phyloP scores from a whole-genome alignment of 1,139 yeast species.

The Suhomyces coccinellae region DNA sequence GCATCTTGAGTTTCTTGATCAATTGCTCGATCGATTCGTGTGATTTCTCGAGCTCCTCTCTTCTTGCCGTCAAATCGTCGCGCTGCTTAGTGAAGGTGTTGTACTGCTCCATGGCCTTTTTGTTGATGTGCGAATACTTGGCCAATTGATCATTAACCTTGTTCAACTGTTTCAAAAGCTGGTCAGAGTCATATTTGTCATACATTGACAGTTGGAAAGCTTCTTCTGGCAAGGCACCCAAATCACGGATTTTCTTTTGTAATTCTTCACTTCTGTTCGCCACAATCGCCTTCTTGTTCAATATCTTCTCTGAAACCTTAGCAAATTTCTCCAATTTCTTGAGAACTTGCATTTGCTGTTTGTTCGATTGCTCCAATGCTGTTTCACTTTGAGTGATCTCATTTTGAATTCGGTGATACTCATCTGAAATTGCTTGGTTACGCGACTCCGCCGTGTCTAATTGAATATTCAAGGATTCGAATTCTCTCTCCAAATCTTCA shows the following conservation, averaged over 20 bases:
- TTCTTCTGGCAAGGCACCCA: conserved; percentile 88
- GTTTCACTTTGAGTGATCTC: conserved; percentile 43
- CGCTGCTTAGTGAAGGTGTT: conserved; percentile 72
- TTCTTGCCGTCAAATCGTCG: conserved; percentile 62
- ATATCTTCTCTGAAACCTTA: conserved; percentile 62
- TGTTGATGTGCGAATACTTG: conserved; percentile 77
- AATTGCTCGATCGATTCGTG: conserved; percentile 71
- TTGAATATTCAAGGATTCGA: conserved; percentile 24
- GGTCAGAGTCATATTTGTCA: conserved; percentile 51
- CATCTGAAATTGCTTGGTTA: conserved; percentile 18
- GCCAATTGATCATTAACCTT: conserved; percentile 58
- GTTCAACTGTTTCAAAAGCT: conserved; percentile 56
- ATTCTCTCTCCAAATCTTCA: conserved; percentile 34
- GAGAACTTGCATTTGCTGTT: conserved; percentile 55
- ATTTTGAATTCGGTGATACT: conserved; percentile 26
- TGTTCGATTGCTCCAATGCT: conserved; percentile 51
- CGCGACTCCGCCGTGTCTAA: conserved; percentile 26
- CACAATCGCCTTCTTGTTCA: conserved; percentile 65
- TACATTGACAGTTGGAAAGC: conserved; percentile 53
- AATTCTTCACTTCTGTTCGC: conserved; percentile 68
- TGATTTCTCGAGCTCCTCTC: conserved; percentile 69
- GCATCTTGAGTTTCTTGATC: conserved; percentile 68
- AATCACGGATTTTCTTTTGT: conserved; percentile 70
- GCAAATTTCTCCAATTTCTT: conserved; percentile 62
- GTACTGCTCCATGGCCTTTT: conserved; percentile 87